A percentile compares a stretch with the other conserved stretches of the same genome.
Evolutionary conservation across 148 eudicot genomes (phyloP).

Genomic region (Fagopyrum esculentum): DNA sequence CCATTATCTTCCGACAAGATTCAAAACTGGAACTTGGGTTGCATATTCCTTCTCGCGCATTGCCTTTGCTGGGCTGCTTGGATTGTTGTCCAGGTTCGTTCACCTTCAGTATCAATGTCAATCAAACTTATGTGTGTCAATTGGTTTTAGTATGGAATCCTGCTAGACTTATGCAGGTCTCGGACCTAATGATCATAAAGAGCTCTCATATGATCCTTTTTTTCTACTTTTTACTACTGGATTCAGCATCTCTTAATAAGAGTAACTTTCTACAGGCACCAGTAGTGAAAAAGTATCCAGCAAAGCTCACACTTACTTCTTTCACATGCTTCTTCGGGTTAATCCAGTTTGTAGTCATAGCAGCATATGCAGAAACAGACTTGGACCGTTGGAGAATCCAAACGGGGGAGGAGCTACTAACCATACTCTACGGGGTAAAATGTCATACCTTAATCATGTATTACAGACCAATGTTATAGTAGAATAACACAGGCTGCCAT

Average conservation of each 20-base stretch:
- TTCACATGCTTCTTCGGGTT: conserved; percentile 76
- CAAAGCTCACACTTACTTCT: conserved; percentile 66
- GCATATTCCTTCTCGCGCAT: conserved; percentile 62
- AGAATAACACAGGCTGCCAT: not conserved
- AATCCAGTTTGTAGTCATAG: conserved; percentile 54
- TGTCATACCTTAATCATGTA: not conserved
- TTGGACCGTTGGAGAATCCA: conserved; percentile 49
- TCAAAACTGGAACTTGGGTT: conserved; percentile 63
- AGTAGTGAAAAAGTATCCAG: conserved; percentile 74
- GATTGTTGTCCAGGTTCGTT: conserved; percentile 57
- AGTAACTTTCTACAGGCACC: conserved; percentile 41
- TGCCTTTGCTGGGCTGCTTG: conserved; percentile 89
- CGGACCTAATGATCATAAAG: too few species aligned
- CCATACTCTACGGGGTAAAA: conserved; percentile 59
- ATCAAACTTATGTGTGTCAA: too few species aligned
- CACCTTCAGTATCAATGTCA: not conserved
- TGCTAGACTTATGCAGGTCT: too few species aligned
- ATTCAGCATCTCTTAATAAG: not conserved
- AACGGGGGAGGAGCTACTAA: conserved; percentile 51
- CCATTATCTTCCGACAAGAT: conserved; percentile 16
- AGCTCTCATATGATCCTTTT: too few species aligned
- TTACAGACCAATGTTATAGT: not conserved
- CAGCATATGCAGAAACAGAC: conserved; percentile 59
- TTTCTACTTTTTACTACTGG: too few species aligned
- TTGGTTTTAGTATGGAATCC: too few species aligned